Evolutionary conservation across 2,329 filamentous ascomycete species (phyloP).

Genomic region (Alternaria consortialis): DNA sequence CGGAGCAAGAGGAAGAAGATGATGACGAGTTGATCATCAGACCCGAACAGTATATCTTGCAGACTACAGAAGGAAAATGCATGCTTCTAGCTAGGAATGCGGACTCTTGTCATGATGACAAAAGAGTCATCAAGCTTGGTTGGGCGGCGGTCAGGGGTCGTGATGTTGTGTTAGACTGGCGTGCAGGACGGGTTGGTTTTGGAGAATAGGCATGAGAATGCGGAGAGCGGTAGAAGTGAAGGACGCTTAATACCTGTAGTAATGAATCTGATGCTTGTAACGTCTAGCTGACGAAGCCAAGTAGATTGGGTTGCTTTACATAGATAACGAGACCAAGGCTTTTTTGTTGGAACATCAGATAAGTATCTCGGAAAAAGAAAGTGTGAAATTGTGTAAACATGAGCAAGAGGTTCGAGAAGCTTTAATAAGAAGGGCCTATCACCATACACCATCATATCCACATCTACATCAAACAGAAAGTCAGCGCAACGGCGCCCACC

Average conservation of each 20-base stretch:
- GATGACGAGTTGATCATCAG: slow-evolving; percentile 24
- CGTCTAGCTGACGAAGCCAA: neutral
- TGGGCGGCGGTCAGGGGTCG: slow-evolving; percentile 32
- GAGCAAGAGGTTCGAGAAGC: neutral
- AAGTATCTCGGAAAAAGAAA: no score
- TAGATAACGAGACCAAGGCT: neutral
- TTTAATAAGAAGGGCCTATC: neutral
- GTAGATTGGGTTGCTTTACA: neutral
- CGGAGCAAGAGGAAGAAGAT: slow-evolving; percentile 2
- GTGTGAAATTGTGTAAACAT: neutral
- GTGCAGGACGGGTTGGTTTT: slow-evolving; percentile 20
- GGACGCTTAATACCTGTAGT: neutral
- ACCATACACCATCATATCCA: no score
- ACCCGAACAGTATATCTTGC: slow-evolving; percentile 27
- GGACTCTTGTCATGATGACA: neutral
- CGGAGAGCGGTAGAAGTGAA: neutral
- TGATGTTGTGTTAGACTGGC: slow-evolving; percentile 26
- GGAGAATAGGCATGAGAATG: neutral
- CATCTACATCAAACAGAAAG: slow-evolving; percentile 10
- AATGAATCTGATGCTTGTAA: neutral
- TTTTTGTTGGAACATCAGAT: no score
- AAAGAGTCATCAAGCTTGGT: slow-evolving; percentile 16
- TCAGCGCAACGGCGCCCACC: slow-evolving; percentile 16
- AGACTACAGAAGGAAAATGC: slow-evolving; percentile 20
- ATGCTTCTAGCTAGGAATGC: slow-evolving; percentile 21